Conservation (phyloP, 2,329 filamentous ascomycete genomes). For the Ophiognomonia clavigignenti-juglandacearum region DNA sequence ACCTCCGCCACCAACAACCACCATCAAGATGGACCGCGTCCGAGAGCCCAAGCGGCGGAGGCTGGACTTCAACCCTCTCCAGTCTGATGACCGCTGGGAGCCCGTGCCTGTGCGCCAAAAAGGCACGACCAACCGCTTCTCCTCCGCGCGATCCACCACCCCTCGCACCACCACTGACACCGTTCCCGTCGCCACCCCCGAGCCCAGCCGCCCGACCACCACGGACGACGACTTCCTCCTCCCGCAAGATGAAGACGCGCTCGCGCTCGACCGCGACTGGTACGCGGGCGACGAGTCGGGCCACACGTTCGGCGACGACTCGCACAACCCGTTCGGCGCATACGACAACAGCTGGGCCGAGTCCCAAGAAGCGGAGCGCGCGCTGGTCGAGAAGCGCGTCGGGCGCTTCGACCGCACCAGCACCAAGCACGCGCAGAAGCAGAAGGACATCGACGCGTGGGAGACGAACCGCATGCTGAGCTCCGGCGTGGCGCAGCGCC, state of each 20-base stretch:
- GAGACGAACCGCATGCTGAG: slow-evolving; percentile 98
- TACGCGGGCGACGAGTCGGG: slow-evolving; percentile 81
- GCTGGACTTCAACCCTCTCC: slow-evolving; percentile 53
- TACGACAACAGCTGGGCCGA: slow-evolving; percentile 69
- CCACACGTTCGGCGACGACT: slow-evolving; percentile 82
- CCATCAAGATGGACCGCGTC: slow-evolving; percentile 27
- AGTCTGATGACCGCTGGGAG: slow-evolving; percentile 52
- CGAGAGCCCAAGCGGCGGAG: slow-evolving; percentile 49
- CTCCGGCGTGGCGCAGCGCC: slow-evolving; percentile 86
- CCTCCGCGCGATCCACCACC: slow-evolving; percentile 24
- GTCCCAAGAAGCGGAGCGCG: slow-evolving; percentile 65
- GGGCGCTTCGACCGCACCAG: slow-evolving; percentile 62
- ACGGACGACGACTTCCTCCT: slow-evolving; percentile 52
- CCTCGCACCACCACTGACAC: slow-evolving; percentile 26
- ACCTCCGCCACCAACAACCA: neutral
- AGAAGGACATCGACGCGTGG: slow-evolving; percentile 96
- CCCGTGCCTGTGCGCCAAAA: slow-evolving; percentile 41
- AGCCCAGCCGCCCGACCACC: slow-evolving; percentile 30
- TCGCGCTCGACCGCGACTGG: slow-evolving; percentile 85
- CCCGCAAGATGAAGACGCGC: slow-evolving; percentile 64
- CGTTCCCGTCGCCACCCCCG: slow-evolving; percentile 26
- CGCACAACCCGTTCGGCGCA: slow-evolving; percentile 86
- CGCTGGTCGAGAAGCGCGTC: slow-evolving; percentile 74
- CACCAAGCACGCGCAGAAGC: slow-evolving; percentile 74
- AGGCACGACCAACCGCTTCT: slow-evolving; percentile 30